Base-by-base conservation (phyloP, 129 eudicot genomes). In the Pseudognaphalium luteoalbum region DNA sequence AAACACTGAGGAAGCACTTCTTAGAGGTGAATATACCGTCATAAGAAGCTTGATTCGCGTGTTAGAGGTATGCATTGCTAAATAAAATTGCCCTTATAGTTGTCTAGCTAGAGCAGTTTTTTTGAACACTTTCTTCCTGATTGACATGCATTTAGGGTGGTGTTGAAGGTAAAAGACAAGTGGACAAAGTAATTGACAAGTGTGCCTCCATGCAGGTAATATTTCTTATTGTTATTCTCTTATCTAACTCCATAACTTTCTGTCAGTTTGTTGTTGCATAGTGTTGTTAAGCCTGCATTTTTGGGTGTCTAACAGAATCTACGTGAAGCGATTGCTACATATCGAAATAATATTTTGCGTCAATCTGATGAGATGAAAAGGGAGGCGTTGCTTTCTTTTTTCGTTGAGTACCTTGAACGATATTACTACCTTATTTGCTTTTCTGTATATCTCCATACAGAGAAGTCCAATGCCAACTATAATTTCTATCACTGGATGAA, bases 161-260 rank as follows among this genome's bases (percentile, higher is more conserved):
- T 44, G 93, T 90, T 81, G 98, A 93, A 91, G 97, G 98, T 68
- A 93, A 93, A 83, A 82, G 90, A 74, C 98, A 88, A 72, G 98
- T 93, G 72, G 98, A 93, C 81, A 80, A 88, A 87, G 98, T 93
- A 76, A 93, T 93, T 35, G 98, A 93, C 83, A 88, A 86, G 85
- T 93, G 98, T 85, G 80, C 98, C 63, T 82, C 98, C 80, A 93
- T 93, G 98, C 98, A 93, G 98, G 98, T 91, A 33, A 33, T n/a
- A 33, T 32, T 52, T 65, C 56, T 51, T n/a, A 21, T 22, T 56
- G 19, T 80, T 54, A 22, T 72, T 66, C 61, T 16, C 42, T 7
- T 32, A 29, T 29, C 29, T 11, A 1, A 72, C 21, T 52, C n/a
- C 50, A 12, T 47, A 79, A 71, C 32, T 56, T 16, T 64, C 62